Evolutionary conservation across 2,329 filamentous ascomycete species (phyloP).

Genomic region (Pseudocercospora ulei): DNA sequence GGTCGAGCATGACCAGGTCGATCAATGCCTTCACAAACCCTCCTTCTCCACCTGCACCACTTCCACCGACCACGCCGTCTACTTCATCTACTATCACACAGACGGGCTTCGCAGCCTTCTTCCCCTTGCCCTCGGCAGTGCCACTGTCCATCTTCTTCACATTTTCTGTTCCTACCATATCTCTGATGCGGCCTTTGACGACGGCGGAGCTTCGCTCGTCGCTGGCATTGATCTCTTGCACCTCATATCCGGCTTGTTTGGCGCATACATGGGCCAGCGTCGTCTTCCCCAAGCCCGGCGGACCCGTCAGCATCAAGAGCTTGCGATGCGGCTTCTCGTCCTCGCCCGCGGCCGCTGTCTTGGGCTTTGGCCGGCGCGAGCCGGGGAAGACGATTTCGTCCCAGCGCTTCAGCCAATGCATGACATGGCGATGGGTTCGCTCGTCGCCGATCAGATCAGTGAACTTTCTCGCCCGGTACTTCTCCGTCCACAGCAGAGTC

Average conservation of each 20-base stretch:
- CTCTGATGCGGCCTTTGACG: constrained; percentile 81
- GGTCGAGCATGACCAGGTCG: constrained; percentile 75
- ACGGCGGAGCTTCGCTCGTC: constrained; percentile 86
- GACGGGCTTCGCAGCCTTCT: constrained; percentile 71
- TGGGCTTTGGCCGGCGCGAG: constrained; percentile 50
- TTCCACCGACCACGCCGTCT: constrained; percentile 79
- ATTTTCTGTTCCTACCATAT: constrained; percentile 86
- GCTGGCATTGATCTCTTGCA: constrained; percentile 94
- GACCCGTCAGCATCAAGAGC: constrained; percentile 79
- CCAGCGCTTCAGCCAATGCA: constrained; percentile 92
- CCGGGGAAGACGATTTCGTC: constrained; percentile 85
- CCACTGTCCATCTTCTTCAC: constrained; percentile 59
- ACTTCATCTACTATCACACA: constrained; percentile 96
- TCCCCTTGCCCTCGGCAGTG: constrained; percentile 46
- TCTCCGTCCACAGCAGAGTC: constrained; percentile 83
- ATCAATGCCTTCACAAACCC: constrained; percentile 93
- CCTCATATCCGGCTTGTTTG: constrained; percentile 87
- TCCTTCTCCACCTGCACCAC: constrained; percentile 65
- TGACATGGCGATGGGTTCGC: constrained; percentile 76
- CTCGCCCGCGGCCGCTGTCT: constrained; percentile 37
- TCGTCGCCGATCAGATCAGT: constrained; percentile 92
- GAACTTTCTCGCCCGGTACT: constrained; percentile 86
- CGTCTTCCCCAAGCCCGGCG: constrained; percentile 89
- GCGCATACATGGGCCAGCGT: constrained; percentile 95
- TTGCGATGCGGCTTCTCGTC: constrained; percentile 70